Base-by-base conservation (phyloP, 345 rosid genomes). In the Ceriops tagal region DNA sequence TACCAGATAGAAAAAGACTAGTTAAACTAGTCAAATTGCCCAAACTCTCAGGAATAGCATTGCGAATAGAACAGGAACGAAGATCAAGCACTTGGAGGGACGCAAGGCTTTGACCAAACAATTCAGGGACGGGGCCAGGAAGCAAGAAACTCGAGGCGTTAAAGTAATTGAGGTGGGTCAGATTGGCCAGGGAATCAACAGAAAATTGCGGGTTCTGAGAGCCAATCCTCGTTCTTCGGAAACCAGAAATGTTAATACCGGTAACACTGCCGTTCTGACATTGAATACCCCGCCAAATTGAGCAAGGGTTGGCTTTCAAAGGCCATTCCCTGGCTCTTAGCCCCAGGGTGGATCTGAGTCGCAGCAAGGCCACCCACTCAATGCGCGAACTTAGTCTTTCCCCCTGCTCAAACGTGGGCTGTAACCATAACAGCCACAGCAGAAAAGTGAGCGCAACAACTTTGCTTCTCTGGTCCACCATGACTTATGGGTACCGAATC, bases 261-360 rank as follows among this genome's bases (percentile, higher is more conserved):
- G 71, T 59, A 52, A 96, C 89, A 66, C 84, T 85, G 5, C 98
- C 91, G 65, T 85, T 83, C 4, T 21, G 56, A 72, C 99, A 96
- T 21, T 27, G 68, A 62, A 96, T 73, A 11, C 99, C 99, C 8
- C 22, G 80, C 99, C 99, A 96, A 10, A 6, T 51, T 21, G 55
- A 51, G 75, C 99, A 96, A 69, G 97, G 99, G 68, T 90, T 91
- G 5, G 80, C 82, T 79, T 92, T 96, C 19, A 73, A 84, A 15
- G 99, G 99, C 99, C 99, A 96, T 53, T 96, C 99, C 55, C 53
- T 85, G 71, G 90, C 78, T 80, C 87, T 85, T 66, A 96, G 80
- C 75, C 99, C 99, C 69, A 92, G 78, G 69, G 96, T 79, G 46
- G 99, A 90, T 86, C 99, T 86, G 73, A 96, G 97, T 66, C 67